Evolutionary conservation across 805 yeast genomes (phyloP).

Genomic region (Teunomyces tritomae): DNA sequence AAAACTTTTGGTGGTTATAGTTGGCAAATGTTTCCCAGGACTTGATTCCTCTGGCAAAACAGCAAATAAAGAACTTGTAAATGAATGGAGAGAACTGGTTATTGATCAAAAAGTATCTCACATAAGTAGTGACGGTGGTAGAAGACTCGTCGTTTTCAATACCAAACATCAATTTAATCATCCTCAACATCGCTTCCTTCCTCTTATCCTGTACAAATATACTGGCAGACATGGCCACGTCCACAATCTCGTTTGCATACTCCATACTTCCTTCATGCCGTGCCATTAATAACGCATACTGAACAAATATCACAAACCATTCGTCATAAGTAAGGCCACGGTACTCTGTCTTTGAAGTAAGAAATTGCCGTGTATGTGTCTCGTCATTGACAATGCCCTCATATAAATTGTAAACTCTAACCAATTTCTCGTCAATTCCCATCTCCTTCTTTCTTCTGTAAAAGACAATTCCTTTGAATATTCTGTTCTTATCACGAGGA

Average conservation of each 20-base stretch:
- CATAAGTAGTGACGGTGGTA: conserved; percentile 49
- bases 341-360: conserved; percentile 56
- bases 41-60: conserved; percentile 59
- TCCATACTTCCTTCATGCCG: conserved; percentile 64
- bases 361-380: conserved; percentile 25
- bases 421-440: conserved; percentile 70
- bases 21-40: conserved; percentile 65
- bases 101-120: conserved; percentile 62
- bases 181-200: conserved; percentile 56
- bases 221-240: conserved; percentile 72
- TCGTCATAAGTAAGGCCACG: conserved; percentile 73
- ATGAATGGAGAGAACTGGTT: conserved; percentile 75
- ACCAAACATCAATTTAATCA: conserved; percentile 66
- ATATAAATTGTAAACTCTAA: conserved; percentile 62
- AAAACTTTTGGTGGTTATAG: conserved; percentile 84
- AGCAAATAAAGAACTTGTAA: conserved; percentile 62
- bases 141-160: conserved; percentile 47
- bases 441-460: conserved; percentile 60
- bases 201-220: conserved; percentile 69
- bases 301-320: conserved; percentile 87
- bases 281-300: conserved; percentile 67
- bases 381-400: conserved; percentile 48
- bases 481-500: conserved; percentile 68
- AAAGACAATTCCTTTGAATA: conserved; percentile 64
- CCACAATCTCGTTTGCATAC: conserved; percentile 50